Evolutionary conservation across 2,329 filamentous ascomycete species (phyloP), one percentile per base, ranked within the genome.

Genomic region (Trichoderma breve): DNA sequence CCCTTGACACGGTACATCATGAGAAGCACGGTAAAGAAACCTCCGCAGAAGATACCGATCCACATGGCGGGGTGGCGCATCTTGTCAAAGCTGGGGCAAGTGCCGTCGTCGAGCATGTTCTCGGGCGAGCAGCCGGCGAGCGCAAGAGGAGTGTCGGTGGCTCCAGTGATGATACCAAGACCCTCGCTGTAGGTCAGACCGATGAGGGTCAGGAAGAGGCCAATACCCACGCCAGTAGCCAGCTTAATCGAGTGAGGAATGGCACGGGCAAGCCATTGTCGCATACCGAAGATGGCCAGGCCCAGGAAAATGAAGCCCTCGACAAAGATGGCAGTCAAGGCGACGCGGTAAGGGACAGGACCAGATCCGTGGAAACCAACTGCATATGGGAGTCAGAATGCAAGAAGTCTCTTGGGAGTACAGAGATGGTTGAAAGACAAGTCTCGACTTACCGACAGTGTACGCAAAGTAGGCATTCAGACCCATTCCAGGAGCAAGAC

Each of bases 1-100:
- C 93, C 93, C 83, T 95, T 95, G 81, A 97, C 89, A 24, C 93
- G 90, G 81, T 94, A 97, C 84, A 95, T 88, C 90, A 95, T 92
- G 69, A 97, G 84, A 74, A 96, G 83, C 36, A 91, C 91, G 1
- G 93, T 97, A 63, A 97, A 83, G 74, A 97, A 87, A 73, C 93
- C 93, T 57, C 93, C 93, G 76, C 92, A 93, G 84, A 97, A 96
- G 76, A 97, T 94, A 47, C 93, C 94, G 66, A 97, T 86, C 94
- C 94, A 97, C 88, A 97, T 89, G 28, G 91, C 89, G 1, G 93
- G 92, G 77, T 88, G 93, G 73, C 93, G 89, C 93, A 97, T 95
- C 86, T 94, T 94, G 70, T 88, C 84, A 43, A 78, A 82, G 64
- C 84, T 83, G 0, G 88, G 87, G 79, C 93, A 96, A 7, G 88